A percentile compares a stretch with the other conserved stretches of the same genome.
Evolutionary conservation across 208 protist genomes (phyloP).

Genomic region (Acanthamoeba lugdunensis): DNA sequence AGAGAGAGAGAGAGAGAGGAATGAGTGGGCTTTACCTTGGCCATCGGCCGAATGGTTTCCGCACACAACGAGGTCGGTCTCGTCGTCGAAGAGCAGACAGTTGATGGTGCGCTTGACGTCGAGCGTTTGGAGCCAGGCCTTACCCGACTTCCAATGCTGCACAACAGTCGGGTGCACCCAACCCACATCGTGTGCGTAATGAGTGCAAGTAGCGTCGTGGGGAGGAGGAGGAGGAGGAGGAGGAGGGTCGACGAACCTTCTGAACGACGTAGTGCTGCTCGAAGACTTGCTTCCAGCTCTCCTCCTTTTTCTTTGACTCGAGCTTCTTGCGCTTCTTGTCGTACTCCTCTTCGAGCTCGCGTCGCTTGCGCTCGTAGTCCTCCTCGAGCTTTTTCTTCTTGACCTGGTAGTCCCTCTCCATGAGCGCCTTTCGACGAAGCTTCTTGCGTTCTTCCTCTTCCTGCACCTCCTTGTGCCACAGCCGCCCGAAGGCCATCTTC

Average conservation of each 20-base stretch:
- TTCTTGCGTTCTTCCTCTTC: slow-evolving; percentile 49
- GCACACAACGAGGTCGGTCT: slow-evolving; percentile 52
- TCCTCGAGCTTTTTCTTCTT: slow-evolving; percentile 64
- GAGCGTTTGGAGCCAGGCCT: slow-evolving; percentile 36
- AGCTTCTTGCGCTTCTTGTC: slow-evolving; percentile 64
- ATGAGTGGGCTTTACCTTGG: neutral
- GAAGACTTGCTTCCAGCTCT: slow-evolving; percentile 58
- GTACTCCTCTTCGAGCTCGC: slow-evolving; percentile 61
- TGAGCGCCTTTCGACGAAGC: slow-evolving; percentile 6
- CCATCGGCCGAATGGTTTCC: slow-evolving; percentile 58
- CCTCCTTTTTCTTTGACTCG: slow-evolving; percentile 55
- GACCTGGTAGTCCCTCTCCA: slow-evolving; percentile 30
- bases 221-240: too few relatives aligned
- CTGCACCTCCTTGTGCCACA: slow-evolving; percentile 39
- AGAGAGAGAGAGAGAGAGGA: neutral
- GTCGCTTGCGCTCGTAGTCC: slow-evolving; percentile 66
- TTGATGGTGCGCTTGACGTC: slow-evolving; percentile 59
- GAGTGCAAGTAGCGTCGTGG: too few relatives aligned
- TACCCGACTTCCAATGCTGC: slow-evolving; percentile 62
- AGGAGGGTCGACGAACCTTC: neutral
- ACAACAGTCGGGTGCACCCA: neutral
- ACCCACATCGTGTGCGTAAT: neutral
- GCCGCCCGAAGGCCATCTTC: slow-evolving; percentile 41
- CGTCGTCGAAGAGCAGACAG: slow-evolving; percentile 52
- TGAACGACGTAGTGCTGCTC: slow-evolving; percentile 58